Percentiles rank a stretch among this genome's conserved stretches.
Conservation (phyloP, 495 filamentous ascomycete genomes). For the Tuber aestivum region DNA sequence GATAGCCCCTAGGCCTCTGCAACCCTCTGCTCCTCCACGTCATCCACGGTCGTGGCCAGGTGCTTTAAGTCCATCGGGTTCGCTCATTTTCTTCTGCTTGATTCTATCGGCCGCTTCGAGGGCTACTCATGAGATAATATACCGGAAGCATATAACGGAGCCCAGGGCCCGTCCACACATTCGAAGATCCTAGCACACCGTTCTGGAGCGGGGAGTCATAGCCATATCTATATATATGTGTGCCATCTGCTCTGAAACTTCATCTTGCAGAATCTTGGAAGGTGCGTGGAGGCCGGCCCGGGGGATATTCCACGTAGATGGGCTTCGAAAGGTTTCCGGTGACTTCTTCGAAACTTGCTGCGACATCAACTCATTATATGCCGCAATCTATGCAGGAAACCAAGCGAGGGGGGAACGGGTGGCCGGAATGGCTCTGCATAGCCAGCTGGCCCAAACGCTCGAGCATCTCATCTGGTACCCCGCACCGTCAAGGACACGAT, state of each 20-base stretch:
- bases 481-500: not conserved
- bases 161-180: not conserved
- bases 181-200: not conserved
- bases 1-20: not conserved
- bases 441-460: not conserved
- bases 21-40: not conserved
- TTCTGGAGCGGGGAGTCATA: not conserved
- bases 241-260: not conserved
- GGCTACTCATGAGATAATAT: not conserved
- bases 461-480: not conserved
- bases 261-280: conserved; percentile 2
- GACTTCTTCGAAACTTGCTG: not conserved
- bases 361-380: not conserved
- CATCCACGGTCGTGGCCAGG: not conserved
- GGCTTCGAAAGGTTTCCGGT: not conserved
- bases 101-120: not conserved
- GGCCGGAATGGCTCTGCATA: not conserved
- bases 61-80: not conserved
- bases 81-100: not conserved
- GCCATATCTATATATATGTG: not conserved
- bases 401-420: not conserved
- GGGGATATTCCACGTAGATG: not conserved
- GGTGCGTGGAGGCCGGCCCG: not conserved
- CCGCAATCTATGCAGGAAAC: not conserved
- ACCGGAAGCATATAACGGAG: not conserved